phyloP scores from a whole-genome alignment of 73 alveolate genomes.

The Breviolum minutum region DNA sequence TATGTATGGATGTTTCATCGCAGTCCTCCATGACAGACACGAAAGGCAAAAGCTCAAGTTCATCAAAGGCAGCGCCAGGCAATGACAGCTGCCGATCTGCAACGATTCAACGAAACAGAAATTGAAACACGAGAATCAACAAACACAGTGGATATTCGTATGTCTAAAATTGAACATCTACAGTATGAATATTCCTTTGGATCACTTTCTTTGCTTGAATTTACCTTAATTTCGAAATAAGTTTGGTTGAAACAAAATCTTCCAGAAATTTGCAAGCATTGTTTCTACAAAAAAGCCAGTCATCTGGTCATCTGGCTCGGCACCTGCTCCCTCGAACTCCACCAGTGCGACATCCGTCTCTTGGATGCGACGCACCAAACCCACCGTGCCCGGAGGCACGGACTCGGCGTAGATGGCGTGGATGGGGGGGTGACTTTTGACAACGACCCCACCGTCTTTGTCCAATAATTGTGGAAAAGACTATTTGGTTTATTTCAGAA shows the following conservation, averaged over 20 bases:
- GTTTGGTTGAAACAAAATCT: too few species aligned
- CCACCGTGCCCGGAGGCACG: slow-evolving; percentile 13
- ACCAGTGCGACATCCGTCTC: slow-evolving; percentile 2
- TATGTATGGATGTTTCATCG: background rate
- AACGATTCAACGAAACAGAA: too few species aligned
- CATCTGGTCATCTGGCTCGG: background rate
- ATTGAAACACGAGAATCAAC: too few species aligned
- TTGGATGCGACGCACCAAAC: slow-evolving; percentile 43
- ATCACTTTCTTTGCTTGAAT: too few species aligned
- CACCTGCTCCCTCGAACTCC: slow-evolving; percentile 24
- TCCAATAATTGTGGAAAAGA: background rate
- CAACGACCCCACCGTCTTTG: background rate
- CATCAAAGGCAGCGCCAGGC: background rate
- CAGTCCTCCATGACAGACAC: background rate
- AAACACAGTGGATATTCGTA: too few species aligned
- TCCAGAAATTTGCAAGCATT: too few species aligned
- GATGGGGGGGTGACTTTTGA: background rate
- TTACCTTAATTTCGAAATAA: too few species aligned
- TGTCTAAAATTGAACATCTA: too few species aligned
- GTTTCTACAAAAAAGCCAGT: too few species aligned
- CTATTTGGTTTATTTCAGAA: too few species aligned
- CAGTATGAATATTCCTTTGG: too few species aligned
- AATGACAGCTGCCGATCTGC: background rate
- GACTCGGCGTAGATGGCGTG: background rate
- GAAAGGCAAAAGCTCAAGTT: slow-evolving; percentile 33